phyloP scores from a whole-genome alignment of 2,329 filamentous ascomycete genomes.

The Teratosphaeria nubilosa region DNA sequence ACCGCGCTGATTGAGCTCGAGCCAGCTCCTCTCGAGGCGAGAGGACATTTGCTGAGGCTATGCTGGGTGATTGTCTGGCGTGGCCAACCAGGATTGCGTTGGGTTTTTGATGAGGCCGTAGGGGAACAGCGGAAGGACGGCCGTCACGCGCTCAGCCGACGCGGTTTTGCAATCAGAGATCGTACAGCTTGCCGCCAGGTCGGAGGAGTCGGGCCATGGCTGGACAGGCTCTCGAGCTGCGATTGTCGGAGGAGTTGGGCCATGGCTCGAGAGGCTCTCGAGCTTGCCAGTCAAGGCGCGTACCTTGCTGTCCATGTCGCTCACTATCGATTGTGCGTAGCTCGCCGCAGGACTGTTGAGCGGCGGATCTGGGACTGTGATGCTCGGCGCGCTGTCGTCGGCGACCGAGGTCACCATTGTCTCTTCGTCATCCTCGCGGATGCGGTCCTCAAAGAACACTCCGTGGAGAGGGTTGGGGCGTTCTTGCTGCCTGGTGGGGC shows the following conservation, averaged over 20 bases:
- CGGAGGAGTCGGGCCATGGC: not conserved
- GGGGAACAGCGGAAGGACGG: constrained; percentile 87
- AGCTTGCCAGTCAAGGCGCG: not conserved
- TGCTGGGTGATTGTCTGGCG: no score
- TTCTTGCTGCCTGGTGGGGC: not conserved
- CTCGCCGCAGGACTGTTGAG: constrained; percentile 7
- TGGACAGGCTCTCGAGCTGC: not conserved
- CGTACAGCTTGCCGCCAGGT: constrained; percentile 36
- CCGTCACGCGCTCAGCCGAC: constrained; percentile 85
- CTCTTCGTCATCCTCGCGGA: constrained; percentile 3
- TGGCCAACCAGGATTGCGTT: no score
- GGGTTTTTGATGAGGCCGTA: constrained; percentile 40
- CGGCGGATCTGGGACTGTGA: constrained; percentile 7
- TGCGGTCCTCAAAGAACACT: not conserved
- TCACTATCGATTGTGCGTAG: constrained; percentile 1
- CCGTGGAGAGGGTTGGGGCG: not conserved
- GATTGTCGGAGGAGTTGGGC: not conserved
- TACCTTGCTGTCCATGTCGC: not conserved
- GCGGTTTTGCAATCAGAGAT: constrained; percentile 96
- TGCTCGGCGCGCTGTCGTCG: not conserved
- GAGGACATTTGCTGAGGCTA: no score
- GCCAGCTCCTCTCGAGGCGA: no score
- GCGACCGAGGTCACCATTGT: constrained; percentile 3
- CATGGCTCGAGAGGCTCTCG: not conserved
- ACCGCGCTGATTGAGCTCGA: no score